Evolutionary conservation across 805 yeast genomes (phyloP), one percentile per base, ranked within the genome.

Genomic region (Candida boleticola): DNA sequence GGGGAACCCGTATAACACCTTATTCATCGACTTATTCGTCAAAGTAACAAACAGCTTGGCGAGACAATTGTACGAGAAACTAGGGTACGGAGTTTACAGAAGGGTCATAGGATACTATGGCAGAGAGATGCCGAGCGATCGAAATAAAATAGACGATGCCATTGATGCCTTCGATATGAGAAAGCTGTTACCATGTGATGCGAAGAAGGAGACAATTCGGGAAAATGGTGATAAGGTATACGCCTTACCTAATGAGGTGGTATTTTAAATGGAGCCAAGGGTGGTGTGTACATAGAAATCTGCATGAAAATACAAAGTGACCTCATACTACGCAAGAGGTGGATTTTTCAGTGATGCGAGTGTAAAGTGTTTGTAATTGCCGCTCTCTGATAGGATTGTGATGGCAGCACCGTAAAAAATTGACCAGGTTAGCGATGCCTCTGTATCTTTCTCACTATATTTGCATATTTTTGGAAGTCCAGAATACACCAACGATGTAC

Each of bases 131-230:
- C 76, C 79, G n/a, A 57, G 63, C 2, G 75, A 74, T 44, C 60
- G 76, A 26, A 76, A 69, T 26, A 66, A 67, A 22, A 58, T 71
- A 7, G 65, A 80, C 49, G 97, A 90, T 61, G 76, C 74, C 17
- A 74, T 77, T 36, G 97, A 92, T 68, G 98, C 97, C 0, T 90
- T 80, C 60, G 96, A 88, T 59, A 85, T 86, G 95, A 66, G 95
- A 42, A 79, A 81, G 53, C 69, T 79, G 22, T 69, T 83, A 63
- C 70, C 68, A 4, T 62, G 88, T 41, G 92, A 86, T 55, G 53
- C 55, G 1, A 71, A 77, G 48, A 64, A 52, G 7, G 76, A 74
- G 47, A 79, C 85, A 14, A 68, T 79, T 3, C 58, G 92, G 42
- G 60, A 61, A 0, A 74, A 85, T 52, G 95, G 95, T 0, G 71